These are phyloP conservation scores for Plasmodium gonderi DNA, from an alignment of 169 alveolate genomes.

Conservation along the genomic window DNA sequence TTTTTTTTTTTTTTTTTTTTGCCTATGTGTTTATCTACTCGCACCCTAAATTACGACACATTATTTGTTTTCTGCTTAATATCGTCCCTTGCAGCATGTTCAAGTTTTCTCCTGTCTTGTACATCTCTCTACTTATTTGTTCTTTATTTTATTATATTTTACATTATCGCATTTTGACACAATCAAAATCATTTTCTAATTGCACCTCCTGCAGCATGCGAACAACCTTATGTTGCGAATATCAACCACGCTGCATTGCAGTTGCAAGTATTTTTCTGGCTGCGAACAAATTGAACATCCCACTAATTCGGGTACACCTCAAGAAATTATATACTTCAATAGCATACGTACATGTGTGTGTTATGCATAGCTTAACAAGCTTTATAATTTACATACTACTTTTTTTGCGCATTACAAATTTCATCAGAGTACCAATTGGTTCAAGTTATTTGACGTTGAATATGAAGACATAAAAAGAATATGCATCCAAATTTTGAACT, in stretches of 20 bases:
- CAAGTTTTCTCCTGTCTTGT: too few relatives aligned
- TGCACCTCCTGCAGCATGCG: constrained; percentile 78
- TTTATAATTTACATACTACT: background rate
- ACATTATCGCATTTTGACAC: background rate
- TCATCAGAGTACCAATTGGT: constrained; percentile 78
- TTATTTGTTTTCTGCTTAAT: background rate
- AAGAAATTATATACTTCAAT: background rate
- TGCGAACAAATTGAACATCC: constrained; percentile 80
- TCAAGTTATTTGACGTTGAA: constrained; percentile 80
- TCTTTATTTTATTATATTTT: background rate
- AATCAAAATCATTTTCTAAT: background rate
- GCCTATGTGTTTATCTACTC: background rate
- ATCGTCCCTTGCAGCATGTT: background rate
- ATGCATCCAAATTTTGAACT: constrained; percentile 79
- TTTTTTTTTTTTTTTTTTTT: background rate
- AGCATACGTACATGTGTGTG: background rate
- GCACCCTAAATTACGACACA: background rate
- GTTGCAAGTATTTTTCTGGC: constrained; percentile 84
- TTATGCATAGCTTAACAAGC: background rate
- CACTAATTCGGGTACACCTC: constrained; percentile 74
- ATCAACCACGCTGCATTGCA: constrained; percentile 84
- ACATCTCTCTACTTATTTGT: background rate
- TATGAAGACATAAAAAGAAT: constrained; percentile 81
- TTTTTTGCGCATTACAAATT: background rate
- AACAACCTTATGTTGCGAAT: constrained; percentile 83